Conservation (phyloP, 495 filamentous ascomycete species). For the Xylaria cubensis region DNA sequence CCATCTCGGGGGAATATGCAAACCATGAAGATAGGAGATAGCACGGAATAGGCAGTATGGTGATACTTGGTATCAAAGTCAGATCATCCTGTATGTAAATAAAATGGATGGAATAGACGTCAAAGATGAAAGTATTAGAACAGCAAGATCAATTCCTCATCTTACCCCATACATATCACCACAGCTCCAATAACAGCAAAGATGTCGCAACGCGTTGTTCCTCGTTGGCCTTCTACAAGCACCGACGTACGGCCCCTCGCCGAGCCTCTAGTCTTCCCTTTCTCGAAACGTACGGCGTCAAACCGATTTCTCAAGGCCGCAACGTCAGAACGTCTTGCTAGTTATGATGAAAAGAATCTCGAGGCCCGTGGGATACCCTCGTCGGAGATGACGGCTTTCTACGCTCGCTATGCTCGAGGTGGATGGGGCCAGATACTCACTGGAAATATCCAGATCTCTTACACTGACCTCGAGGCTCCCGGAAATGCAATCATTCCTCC, state of each 20-base stretch:
- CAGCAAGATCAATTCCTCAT: neutral
- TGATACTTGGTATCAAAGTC: neutral
- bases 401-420: constrained; percentile 66
- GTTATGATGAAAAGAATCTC: constrained; percentile 53
- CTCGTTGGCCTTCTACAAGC: constrained; percentile 21
- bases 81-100: neutral
- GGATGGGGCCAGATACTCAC: constrained; percentile 64
- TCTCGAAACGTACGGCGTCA: constrained; percentile 59
- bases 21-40: neutral
- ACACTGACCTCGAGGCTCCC: constrained; percentile 62
- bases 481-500: constrained; percentile 66
- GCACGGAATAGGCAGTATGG: neutral
- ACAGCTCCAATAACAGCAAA: neutral
- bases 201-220: constrained; percentile 1
- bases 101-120: neutral
- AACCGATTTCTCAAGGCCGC: constrained; percentile 71
- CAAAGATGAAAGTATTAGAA: neutral
- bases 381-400: constrained; percentile 62
- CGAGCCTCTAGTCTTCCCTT: constrained; percentile 62
- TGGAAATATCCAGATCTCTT: constrained; percentile 68
- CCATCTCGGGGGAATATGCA: neutral
- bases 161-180: neutral
- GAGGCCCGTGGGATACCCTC: constrained; percentile 59
- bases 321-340: constrained; percentile 65
- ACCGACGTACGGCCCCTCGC: constrained; percentile 57